phyloP scores from a whole-genome alignment of 306 rosid species.

The Cucurbita ficifolia region DNA sequence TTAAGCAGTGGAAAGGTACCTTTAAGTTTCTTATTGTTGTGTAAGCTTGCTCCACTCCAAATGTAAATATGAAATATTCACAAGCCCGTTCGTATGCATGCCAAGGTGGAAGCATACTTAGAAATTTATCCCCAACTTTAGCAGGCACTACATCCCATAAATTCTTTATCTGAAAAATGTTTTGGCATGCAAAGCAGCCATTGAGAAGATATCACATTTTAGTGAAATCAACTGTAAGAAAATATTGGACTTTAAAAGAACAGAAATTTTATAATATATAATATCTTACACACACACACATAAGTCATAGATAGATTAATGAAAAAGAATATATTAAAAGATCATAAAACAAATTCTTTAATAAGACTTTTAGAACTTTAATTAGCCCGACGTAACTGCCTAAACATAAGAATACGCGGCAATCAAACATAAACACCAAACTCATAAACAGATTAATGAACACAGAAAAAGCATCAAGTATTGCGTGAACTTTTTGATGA shows the following conservation, averaged over 20 bases:
- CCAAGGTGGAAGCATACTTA: slow-evolving; percentile 96
- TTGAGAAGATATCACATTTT: neutral
- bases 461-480: neutral
- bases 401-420: neutral
- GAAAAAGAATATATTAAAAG: neutral
- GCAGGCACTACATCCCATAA: slow-evolving; percentile 66
- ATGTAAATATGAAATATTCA: slow-evolving; percentile 72
- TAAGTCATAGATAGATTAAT: neutral
- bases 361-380: neutral
- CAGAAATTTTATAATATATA: neutral
- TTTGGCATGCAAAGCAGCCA: slow-evolving; percentile 1
- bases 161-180: slow-evolving; percentile 42
- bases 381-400: neutral
- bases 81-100: slow-evolving; percentile 89
- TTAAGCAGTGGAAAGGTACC: slow-evolving; percentile 23
- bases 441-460: neutral
- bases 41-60: slow-evolving; percentile 71
- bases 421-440: neutral
- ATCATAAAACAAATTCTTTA: neutral
- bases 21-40: slow-evolving; percentile 70
- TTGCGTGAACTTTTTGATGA: neutral
- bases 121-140: slow-evolving; percentile 65
- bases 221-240: neutral
- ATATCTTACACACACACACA: neutral
- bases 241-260: neutral